Base-by-base conservation (phyloP, 2,329 filamentous ascomycete genomes). In the Monilinia laxa region DNA sequence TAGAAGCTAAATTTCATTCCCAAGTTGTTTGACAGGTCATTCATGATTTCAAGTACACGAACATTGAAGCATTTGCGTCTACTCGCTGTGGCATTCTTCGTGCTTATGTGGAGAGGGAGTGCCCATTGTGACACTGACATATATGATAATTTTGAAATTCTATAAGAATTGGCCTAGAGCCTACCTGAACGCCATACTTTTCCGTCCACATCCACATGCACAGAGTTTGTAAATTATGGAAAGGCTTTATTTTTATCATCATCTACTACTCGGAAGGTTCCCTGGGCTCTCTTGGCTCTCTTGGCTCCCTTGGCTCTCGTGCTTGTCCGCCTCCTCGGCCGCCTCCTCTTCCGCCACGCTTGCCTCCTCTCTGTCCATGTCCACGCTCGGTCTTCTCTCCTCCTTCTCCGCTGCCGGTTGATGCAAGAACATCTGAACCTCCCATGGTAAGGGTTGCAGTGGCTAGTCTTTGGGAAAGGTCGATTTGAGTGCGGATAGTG, bases 401-500 rank as follows among this genome's bases (percentile, higher is more conserved):
- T 59, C 72, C 79, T 81, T 84, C 84, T 70, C 76, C 78, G 70
- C 74, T 79, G 55, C 80, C 78, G 49, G 70, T 68, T 66, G 71
- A 67, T 55, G 73, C 71, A 49, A 76, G 71, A 20, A 72, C 77
- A 70, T 83, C 82, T 57, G 80, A 80, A n/a, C 80, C 80, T 69
- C 82, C 83, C 71, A 85, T 80, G 14, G 83, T 85, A 66, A 93
- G 83, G 74, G 85, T 85, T 71, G 90, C 87, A n/a, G 88, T 95
- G 64, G 94, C 94, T 76, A 99, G 84, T 71, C 94, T 88, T 85
- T 98, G 96, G 71, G 93, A 96, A 68, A 99, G 88, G 77, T 98
- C 95, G 82, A 99, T 97, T 83, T 99, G 95, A 73, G 94, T 98
- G 80, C 94, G 92, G 81, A 98, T 97, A 72, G 93, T 97, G 85